A percentile compares a stretch with the other conserved stretches of the same genome.
These are phyloP conservation scores for Cicer cuneatum DNA, from an alignment of 306 rosid genomes.

Conservation along the genomic window DNA sequence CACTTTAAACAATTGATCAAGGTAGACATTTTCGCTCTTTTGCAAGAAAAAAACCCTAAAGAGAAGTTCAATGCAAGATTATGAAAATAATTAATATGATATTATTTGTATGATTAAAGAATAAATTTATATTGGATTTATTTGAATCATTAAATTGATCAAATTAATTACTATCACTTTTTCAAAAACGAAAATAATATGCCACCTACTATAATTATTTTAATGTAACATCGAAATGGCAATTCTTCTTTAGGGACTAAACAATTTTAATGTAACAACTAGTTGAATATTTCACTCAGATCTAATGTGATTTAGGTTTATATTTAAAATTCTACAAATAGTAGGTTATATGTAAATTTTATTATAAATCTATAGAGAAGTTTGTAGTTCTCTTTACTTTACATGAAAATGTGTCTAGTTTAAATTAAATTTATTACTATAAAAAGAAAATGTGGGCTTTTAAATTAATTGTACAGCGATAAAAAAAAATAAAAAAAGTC, in stretches of 20 bases:
- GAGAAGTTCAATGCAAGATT: not conserved
- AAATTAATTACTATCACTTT: not conserved
- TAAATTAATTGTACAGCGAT: not conserved
- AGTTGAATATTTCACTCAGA: no score
- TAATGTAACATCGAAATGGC: not conserved
- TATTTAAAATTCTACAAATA: no score
- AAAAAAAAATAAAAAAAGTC: not conserved
- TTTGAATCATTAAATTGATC: not conserved
- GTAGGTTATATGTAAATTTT: no score
- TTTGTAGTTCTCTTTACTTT: fast-evolving
- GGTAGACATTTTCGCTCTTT: no score
- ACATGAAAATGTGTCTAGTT: no score
- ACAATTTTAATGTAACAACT: not conserved
- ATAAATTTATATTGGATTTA: not conserved
- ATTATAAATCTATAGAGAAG: no score
- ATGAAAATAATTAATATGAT: not conserved
- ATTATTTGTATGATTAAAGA: not conserved
- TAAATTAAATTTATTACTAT: no score
- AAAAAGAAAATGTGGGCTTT: not conserved
- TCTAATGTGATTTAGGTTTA: no score
- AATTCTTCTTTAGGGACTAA: not conserved
- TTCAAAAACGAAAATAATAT: not conserved
- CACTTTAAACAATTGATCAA: no score
- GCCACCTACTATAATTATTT: not conserved
- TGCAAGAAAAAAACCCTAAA: no score